These are phyloP conservation scores for Aspergillus clavatus DNA, from an alignment of 2,329 filamentous ascomycete genomes.

Conservation along the genomic window DNA sequence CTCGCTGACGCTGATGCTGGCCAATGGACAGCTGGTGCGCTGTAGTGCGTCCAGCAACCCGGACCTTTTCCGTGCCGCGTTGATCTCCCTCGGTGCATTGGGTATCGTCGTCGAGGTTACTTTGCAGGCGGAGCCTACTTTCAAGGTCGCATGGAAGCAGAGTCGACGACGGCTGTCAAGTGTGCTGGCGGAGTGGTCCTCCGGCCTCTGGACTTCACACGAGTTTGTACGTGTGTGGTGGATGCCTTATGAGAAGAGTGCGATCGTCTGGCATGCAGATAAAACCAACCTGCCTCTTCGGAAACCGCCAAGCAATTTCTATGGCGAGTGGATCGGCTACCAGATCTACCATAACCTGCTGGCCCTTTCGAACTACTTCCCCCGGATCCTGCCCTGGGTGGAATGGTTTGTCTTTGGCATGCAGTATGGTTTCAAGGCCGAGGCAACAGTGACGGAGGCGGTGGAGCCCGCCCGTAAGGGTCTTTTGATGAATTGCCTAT, in stretches of 20 bases:
- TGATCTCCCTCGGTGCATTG: constrained; percentile 81
- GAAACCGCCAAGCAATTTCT: constrained; percentile 65
- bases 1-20: constrained; percentile 72
- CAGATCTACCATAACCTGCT: constrained; percentile 90
- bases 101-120: constrained; percentile 90
- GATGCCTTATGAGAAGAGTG: constrained; percentile 86
- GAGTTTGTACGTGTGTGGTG: constrained; percentile 97
- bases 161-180: constrained; percentile 65
- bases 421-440: constrained; percentile 81
- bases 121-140: constrained; percentile 72
- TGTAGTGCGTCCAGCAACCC: constrained; percentile 65
- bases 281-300: constrained; percentile 61
- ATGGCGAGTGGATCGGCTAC: constrained; percentile 76
- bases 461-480: constrained; percentile 76
- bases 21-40: constrained; percentile 67
- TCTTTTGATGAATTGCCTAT: constrained; percentile 92
- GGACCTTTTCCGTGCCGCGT: constrained; percentile 80
- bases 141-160: constrained; percentile 84
- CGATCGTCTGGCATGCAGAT: constrained; percentile 85
- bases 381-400: constrained; percentile 75
- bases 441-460: constrained; percentile 63
- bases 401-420: constrained; percentile 97
- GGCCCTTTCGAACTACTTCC: constrained; percentile 71
- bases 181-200: constrained; percentile 67
- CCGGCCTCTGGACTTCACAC: constrained; percentile 70